Percentiles rank a stretch among this genome's conserved stretches.
These are phyloP conservation scores for Bullera alba DNA, from an alignment of 768 basidiomycete genomes.

Conservation along the genomic window DNA sequence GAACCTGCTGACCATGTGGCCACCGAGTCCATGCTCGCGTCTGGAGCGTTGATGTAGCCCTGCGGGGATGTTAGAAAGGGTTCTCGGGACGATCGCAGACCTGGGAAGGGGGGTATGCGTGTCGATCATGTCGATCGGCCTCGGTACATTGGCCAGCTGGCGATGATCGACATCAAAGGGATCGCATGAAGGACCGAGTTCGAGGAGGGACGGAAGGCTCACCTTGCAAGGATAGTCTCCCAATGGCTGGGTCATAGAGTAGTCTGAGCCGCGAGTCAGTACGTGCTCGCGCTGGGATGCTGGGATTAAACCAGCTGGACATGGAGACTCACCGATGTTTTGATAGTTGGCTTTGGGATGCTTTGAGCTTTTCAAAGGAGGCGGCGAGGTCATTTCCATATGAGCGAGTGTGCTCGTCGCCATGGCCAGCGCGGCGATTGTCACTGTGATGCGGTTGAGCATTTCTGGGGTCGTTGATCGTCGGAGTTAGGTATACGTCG, in stretches of 20 bases:
- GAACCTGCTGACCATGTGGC: slow-evolving; percentile 42
- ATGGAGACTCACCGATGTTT: slow-evolving; percentile 23
- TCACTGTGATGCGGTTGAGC: no score
- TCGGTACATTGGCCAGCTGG: neutral
- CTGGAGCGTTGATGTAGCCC: slow-evolving; percentile 32
- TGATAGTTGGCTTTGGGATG: slow-evolving; percentile 14
- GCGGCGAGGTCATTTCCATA: slow-evolving; percentile 23
- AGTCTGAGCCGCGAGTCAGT: slow-evolving; percentile 39
- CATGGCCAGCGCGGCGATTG: neutral
- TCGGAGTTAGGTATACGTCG: no score
- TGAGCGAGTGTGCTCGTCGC: slow-evolving; percentile 20
- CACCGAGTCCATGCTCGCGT: slow-evolving; percentile 32
- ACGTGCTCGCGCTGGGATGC: no score
- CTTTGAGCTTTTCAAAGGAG: slow-evolving; percentile 16
- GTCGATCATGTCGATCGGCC: neutral
- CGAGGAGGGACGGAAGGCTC: neutral
- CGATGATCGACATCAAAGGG: neutral
- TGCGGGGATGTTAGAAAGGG: neutral
- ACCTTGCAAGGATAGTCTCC: slow-evolving; percentile 47
- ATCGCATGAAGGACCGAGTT: neutral
- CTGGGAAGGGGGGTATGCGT: neutral
- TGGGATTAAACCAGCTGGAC: no score
- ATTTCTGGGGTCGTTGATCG: no score
- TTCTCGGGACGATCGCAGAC: no score
- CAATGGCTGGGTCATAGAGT: slow-evolving; percentile 42